Conservation (phyloP, 2,329 filamentous ascomycete genomes). For the Xylaria sp. region DNA sequence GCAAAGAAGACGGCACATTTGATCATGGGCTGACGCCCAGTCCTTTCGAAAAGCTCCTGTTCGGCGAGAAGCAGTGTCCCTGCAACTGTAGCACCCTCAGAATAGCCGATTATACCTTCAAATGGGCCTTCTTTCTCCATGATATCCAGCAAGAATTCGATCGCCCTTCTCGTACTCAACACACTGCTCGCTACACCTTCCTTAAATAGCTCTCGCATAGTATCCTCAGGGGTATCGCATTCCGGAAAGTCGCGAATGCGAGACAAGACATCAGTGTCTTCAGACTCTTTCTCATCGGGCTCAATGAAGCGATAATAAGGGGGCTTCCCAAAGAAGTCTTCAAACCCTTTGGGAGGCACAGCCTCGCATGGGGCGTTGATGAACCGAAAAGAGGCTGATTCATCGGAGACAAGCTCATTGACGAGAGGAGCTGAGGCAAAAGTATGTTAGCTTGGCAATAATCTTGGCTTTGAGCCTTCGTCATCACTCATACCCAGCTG, state of each 20-base stretch:
- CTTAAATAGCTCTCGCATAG: conserved; percentile 62
- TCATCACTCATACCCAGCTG: conserved; percentile 57
- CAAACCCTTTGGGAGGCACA: conserved; percentile 63
- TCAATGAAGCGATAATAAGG: conserved; percentile 68
- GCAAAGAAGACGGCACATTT: conserved; percentile 64
- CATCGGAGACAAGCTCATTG: conserved; percentile 59
- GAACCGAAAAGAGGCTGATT: conserved; percentile 62
- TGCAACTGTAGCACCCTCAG: conserved; percentile 49
- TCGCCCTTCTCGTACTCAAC: conserved; percentile 54
- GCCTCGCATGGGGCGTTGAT: conserved; percentile 63
- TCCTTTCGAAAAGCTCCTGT: conserved; percentile 44
- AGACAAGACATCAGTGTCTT: conserved; percentile 59
- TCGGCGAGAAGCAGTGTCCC: conserved; percentile 48
- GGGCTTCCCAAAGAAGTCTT: conserved; percentile 66
- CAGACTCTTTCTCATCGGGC: conserved; percentile 56
- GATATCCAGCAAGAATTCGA: conserved; percentile 54
- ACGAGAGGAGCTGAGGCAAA: conserved; percentile 57
- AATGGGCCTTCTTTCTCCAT: conserved; percentile 50
- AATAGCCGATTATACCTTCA: conserved; percentile 50
- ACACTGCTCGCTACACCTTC: conserved; percentile 54
- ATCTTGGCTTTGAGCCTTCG: conserved; percentile 20
- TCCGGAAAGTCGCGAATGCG: conserved; percentile 66
- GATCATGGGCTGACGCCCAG: conserved; percentile 52
- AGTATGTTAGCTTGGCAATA: conserved; percentile 33
- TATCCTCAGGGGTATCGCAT: conserved; percentile 64